Evolutionary conservation across 352 stramenopile genomes (phyloP), one percentile per base, ranked within the genome.

Genomic region (Phytopythium oedochilum): DNA sequence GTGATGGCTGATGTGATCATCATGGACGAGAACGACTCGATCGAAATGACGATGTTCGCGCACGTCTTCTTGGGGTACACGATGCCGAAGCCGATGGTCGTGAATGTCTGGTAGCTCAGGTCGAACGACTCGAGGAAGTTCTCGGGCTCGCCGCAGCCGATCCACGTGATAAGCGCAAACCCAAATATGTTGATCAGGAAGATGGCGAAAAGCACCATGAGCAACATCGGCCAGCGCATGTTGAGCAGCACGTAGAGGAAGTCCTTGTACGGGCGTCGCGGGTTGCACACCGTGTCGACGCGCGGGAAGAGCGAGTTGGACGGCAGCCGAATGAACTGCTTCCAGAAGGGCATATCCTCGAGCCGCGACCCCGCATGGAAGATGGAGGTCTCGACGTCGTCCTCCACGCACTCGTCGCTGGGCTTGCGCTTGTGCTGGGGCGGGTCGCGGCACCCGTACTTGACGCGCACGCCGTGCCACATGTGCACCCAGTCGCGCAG

Each of bases 71-170:
- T 70, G 7, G 83, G 80, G 66, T 86, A 92, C 28, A 92, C 74
- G 22, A 91, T 61, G 22, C 83, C 83, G 57, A 91, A 94, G 38
- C 83, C 83, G 59, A 94, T 92, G 7, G 83, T 94, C 15, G 79
- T 91, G 56, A 92, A 94, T 2, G 83, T 91, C 63, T 94, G 83
- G 59, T 94, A 94, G 46, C 77, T 91, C 35, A 92, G 44, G 52
- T 89, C 73, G 46, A 89, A 88, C 3, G 77, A 68, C 32, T 77
- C 68, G n/a, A 86, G 71, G 39, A 88, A 83, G 25, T 58, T 57
- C 20, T 61, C 66, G 0, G 78, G 79, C 26, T 92, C 78, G 35
- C 71, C 58, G 55, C 83, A 94, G 34, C 65, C 48, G 25, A 62
- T 70, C 36, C 65, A 82, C 32, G 73, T 61, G 43, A 89, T 12